These are phyloP conservation scores for Nepenthes alata DNA, from an alignment of 179 eudicot species.

Conservation along the genomic window DNA sequence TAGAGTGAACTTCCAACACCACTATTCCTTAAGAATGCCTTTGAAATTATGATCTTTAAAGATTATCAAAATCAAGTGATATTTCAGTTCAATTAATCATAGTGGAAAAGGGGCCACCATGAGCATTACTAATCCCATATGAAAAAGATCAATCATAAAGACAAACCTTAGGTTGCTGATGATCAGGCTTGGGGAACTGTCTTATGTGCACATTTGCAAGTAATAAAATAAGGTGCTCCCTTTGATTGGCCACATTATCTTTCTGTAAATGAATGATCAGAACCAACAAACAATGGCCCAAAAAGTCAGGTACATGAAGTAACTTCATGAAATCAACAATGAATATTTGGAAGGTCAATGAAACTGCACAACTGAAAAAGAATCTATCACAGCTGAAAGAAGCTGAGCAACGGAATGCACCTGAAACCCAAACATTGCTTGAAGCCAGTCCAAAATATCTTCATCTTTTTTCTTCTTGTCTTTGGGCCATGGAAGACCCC, in stretches of 20 bases:
- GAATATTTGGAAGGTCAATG: not conserved
- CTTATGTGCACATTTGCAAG: constrained; percentile 98
- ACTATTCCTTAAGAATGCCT: no score
- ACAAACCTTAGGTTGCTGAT: constrained; percentile 83
- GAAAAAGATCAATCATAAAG: not conserved
- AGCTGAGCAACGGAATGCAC: constrained; percentile 18
- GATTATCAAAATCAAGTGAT: no score
- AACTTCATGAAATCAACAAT: not conserved
- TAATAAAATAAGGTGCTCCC: constrained; percentile 92
- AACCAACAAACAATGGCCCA: constrained; percentile 1
- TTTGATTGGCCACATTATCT: constrained; percentile 91
- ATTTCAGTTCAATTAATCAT: no score
- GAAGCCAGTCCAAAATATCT: constrained; percentile 97
- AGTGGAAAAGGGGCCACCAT: not conserved
- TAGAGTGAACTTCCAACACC: no score
- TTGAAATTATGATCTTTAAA: no score
- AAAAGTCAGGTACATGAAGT: constrained; percentile 4
- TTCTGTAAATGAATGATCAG: constrained; percentile 42
- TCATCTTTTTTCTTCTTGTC: constrained; percentile 89
- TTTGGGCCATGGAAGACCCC: constrained; percentile 99
- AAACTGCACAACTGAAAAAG: not conserved
- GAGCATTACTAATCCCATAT: not conserved
- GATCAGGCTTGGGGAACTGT: constrained; percentile 87
- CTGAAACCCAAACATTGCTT: constrained; percentile 96
- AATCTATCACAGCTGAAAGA: not conserved